A percentile compares a stretch with the other conserved stretches of the same genome.
Conservation (phyloP, 75 land plant species). For the Cunninghamia lanceolata region DNA sequence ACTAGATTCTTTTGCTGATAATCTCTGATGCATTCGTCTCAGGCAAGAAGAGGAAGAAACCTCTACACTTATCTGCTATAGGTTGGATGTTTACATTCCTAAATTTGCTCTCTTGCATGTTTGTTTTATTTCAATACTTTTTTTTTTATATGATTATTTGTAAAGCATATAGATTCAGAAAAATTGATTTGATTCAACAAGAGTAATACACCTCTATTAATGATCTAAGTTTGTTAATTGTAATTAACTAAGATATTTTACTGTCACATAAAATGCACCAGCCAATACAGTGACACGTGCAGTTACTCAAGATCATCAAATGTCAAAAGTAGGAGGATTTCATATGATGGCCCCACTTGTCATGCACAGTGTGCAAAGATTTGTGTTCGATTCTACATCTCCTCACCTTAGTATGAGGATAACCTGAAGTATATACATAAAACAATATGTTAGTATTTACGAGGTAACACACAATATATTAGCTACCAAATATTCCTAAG, state of each 20-base stretch:
- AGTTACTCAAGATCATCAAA: too few species aligned
- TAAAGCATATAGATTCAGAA: not conserved
- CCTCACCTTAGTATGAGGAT: not conserved
- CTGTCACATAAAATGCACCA: too few species aligned
- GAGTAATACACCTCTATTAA: not conserved
- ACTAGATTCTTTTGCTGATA: not conserved
- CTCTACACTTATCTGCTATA: not conserved
- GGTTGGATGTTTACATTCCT: not conserved
- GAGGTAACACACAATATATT: not conserved
- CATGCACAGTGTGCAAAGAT: not conserved
- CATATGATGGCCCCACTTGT: not conserved
- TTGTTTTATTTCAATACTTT: too few species aligned
- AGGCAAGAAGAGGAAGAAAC: constrained; percentile 9
- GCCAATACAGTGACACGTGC: too few species aligned
- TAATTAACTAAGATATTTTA: too few species aligned
- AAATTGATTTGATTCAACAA: not conserved
- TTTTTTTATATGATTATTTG: not conserved
- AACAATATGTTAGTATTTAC: too few species aligned
- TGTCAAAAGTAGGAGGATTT: too few species aligned
- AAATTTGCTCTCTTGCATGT: not conserved
- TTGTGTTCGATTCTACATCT: not conserved
- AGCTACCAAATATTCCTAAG: not conserved
- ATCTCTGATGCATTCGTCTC: not conserved
- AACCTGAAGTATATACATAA: too few species aligned
- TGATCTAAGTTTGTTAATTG: too few species aligned